Evolutionary conservation across 345 rosid genomes (phyloP).

Genomic region (Eucalyptus melliodora): DNA sequence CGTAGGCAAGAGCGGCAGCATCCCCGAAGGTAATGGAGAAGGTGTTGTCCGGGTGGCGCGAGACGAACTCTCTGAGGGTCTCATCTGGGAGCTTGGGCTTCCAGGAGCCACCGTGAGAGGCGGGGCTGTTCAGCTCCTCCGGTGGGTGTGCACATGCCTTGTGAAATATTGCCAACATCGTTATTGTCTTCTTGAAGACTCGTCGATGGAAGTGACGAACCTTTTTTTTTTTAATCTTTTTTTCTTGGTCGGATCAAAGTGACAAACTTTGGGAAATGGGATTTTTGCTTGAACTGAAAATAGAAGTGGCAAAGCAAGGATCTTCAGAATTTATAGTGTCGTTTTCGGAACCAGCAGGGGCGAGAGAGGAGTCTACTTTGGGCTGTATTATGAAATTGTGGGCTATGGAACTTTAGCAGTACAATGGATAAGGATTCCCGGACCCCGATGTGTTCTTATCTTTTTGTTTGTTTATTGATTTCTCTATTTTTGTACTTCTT

Average conservation of each 20-base stretch:
- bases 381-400: not conserved
- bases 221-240: not conserved
- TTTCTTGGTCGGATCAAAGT: not conserved
- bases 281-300: not conserved
- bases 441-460: not conserved
- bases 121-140: slow-evolving; percentile 86
- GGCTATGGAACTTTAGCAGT: not conserved
- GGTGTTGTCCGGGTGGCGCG: slow-evolving; percentile 34
- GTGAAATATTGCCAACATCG: slow-evolving; percentile 90
- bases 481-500: no score
- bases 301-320: not conserved
- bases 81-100: slow-evolving; percentile 58
- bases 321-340: not conserved
- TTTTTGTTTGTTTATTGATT: not conserved
- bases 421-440: not conserved
- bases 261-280: not conserved
- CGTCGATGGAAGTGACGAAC: not conserved
- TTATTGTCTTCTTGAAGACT: not conserved
- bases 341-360: not conserved
- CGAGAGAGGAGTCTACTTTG: not conserved
- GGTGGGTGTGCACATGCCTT: slow-evolving; percentile 74
- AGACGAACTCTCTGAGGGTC: slow-evolving; percentile 50
- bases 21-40: slow-evolving; percentile 62
- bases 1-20: slow-evolving; percentile 61
- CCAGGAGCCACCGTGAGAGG: slow-evolving; percentile 24